phyloP scores from a whole-genome alignment of 2,329 filamentous ascomycete species.

The Intubia oerlemansii region DNA sequence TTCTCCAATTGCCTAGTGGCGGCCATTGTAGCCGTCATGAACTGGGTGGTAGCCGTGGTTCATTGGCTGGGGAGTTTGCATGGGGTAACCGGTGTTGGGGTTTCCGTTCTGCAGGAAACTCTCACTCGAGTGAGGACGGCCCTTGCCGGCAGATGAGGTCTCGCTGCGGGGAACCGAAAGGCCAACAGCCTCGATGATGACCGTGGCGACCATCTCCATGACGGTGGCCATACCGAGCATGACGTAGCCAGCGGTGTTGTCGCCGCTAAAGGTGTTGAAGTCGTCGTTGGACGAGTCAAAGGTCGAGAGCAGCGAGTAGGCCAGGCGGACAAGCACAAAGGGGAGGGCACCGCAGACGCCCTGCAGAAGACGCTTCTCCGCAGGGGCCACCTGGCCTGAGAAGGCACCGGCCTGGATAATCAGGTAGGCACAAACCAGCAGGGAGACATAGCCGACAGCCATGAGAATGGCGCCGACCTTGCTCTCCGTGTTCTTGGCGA shows the following conservation, averaged over 20 bases:
- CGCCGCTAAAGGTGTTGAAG: conserved; percentile 22
- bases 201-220: conserved; percentile 26
- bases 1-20: too few species aligned
- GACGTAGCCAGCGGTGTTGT: conserved; percentile 14
- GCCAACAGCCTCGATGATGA: conserved; percentile 19
- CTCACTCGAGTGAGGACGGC: too few species aligned
- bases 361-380: conserved; percentile 23
- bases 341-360: conserved; percentile 21
- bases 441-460: conserved; percentile 17
- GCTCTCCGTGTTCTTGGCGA: conserved; percentile 12
- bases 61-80: too few species aligned
- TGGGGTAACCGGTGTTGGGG: too few species aligned
- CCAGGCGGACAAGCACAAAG: conserved; percentile 25
- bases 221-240: conserved; percentile 24
- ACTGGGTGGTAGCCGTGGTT: too few species aligned
- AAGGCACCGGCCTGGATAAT: conserved; percentile 12
- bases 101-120: too few species aligned
- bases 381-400: conserved; percentile 13
- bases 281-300: conserved; percentile 16
- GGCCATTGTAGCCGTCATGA: too few species aligned
- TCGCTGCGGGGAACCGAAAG: too few species aligned
- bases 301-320: conserved; percentile 22
- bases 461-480: conserved; percentile 21
- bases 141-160: too few species aligned
- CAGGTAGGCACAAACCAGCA: conserved; percentile 14